Evolutionary conservation across 2,329 filamentous ascomycete genomes (phyloP).

Genomic region (Aureobasidium pullulans): DNA sequence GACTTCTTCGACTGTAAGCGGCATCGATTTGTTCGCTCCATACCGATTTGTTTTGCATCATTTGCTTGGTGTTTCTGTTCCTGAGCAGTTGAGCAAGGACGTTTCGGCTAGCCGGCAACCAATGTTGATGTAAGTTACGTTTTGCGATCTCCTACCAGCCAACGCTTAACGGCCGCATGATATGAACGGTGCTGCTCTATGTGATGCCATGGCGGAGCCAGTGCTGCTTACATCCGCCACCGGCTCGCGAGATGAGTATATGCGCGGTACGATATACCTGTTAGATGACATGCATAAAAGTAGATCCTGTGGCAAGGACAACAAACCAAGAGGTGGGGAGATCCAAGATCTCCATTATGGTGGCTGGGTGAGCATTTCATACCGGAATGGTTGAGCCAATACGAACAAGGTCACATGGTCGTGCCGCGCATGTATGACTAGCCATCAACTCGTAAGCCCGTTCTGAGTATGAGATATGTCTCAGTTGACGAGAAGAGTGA

Average conservation of each 20-base stretch:
- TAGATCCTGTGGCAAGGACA: constrained; percentile 1
- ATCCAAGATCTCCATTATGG: not conserved
- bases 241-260: constrained; percentile 4
- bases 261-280: not conserved
- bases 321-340: not conserved
- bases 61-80: constrained; percentile 2
- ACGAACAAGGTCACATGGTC: not conserved
- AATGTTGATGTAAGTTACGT: not conserved
- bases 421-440: not conserved
- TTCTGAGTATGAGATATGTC: constrained; percentile 6
- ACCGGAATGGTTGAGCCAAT: constrained; percentile 1
- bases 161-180: constrained; percentile 1
- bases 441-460: not conserved
- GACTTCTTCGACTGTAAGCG: not conserved
- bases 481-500: not conserved
- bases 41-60: not conserved
- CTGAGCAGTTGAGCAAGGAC: not conserved
- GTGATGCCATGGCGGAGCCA: not conserved
- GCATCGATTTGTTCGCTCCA: not conserved
- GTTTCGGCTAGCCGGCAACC: constrained; percentile 11
- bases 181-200: not conserved
- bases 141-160: not conserved
- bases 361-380: constrained; percentile 1
- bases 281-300: constrained; percentile 3
- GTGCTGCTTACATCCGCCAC: constrained; percentile 2